Evolutionary conservation across 2,329 filamentous ascomycete genomes (phyloP), one percentile per base, ranked within the genome.

Genomic region (Colletotrichum somersetense): DNA sequence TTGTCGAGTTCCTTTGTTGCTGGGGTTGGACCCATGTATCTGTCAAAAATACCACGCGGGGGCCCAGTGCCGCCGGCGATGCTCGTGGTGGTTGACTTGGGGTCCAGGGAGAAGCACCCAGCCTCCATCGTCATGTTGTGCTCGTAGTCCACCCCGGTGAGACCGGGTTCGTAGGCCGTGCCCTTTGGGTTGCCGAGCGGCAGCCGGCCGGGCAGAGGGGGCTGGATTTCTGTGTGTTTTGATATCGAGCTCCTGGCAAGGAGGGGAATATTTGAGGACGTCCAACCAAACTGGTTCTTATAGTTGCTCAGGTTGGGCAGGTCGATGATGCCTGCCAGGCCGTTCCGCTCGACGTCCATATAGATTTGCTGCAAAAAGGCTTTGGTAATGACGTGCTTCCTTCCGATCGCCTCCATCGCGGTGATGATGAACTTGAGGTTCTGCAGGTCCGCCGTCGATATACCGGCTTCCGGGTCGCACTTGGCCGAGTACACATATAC

Each of bases 321-420:
- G 11, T 75, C 77, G 12, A 85, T 79, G 14, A 78, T 76, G 4
- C 78, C 73, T 3, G 77, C 74, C 35, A 89, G 77, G 1, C 80
- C 82, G 72, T 85, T 87, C 42, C 80, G 79, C 46, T 94, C 90
- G 11, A 97, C 89, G 76, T 98, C 95, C n/a, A 95, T 86, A 70
- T 95, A 89, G 0, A 96, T 84, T 78, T 98, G 95, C 14, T 92
- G 91, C n/a, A 97, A 84, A 79, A 97, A 97, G 0, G 93, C 93
- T 56, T 92, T 90, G 0, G 94, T 95, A 40, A 98, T 88, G 1
- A 90, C 85, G 77, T 96, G 95, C 66, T 90, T 89, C 48, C 88
- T 88, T 62, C 92, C 92, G 72, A 97, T 86, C 2, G 91, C 89
- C 64, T 93, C 91, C 89, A 98, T 95, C 5, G 93, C 92, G 23